phyloP scores from a whole-genome alignment of 2,329 filamentous ascomycete genomes.

The Polytolypa hystricis region DNA sequence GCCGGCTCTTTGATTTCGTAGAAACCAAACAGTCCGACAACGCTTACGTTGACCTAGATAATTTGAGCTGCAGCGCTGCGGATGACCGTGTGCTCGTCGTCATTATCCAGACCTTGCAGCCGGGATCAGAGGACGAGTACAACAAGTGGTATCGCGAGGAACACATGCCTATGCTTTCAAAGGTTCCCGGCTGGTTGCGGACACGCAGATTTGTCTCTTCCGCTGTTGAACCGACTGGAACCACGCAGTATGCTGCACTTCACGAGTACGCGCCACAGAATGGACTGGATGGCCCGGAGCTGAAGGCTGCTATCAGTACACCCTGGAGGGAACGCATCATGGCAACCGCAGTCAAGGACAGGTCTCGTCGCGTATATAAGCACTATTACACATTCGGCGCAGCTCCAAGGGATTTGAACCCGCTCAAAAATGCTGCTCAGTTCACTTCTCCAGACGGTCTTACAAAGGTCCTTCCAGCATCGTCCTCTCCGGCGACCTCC shows the following conservation, averaged over 20 bases:
- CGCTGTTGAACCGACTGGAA: conserved; percentile 45
- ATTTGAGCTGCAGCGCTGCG: conserved; percentile 47
- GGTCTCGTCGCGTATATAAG: conserved; percentile 51
- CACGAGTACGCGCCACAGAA: conserved; percentile 63
- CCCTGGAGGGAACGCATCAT: conserved; percentile 51
- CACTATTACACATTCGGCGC: conserved; percentile 74
- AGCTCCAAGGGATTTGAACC: conserved; percentile 55
- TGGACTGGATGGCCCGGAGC: conserved; percentile 53
- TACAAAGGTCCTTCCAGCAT: conserved; percentile 44
- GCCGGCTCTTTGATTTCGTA: conserved; percentile 60
- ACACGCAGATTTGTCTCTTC: conserved; percentile 60
- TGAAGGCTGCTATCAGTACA: conserved; percentile 52
- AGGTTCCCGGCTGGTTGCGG: conserved; percentile 68
- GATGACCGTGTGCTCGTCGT: conserved; percentile 52
- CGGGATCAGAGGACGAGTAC: conserved; percentile 46
- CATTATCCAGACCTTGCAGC: conserved; percentile 48
- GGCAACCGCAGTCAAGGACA: conserved; percentile 46
- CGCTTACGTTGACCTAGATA: conserved; percentile 50
- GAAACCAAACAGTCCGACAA: conserved; percentile 41
- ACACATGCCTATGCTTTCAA: conserved; percentile 59
- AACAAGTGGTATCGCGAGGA: conserved; percentile 64
- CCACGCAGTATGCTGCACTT: conserved; percentile 51
- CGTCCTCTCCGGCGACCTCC: conserved; percentile 23
- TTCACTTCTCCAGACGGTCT: conserved; percentile 46
- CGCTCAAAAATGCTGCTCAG: conserved; percentile 40